Percentiles rank a stretch among this genome's conserved stretches.
phyloP scores from a whole-genome alignment of 306 rosid genomes.

The Inga oerstediana region DNA sequence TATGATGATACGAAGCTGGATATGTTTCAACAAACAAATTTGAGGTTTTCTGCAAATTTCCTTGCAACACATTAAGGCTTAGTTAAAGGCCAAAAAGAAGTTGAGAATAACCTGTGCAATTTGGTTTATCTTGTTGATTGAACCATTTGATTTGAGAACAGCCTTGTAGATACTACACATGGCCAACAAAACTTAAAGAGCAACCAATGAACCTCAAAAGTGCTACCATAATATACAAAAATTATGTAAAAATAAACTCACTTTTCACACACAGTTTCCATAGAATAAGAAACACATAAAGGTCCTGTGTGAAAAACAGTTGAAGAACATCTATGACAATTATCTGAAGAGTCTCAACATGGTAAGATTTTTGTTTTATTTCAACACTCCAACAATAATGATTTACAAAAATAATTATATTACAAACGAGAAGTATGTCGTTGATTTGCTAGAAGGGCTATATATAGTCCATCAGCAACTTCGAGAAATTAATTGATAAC shows the following conservation, averaged over 20 bases:
- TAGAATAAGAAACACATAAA: neutral
- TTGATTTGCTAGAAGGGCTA: slow-evolving; percentile 5
- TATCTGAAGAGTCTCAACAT: neutral
- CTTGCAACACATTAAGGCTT: slow-evolving; percentile 17
- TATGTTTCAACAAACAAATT: slow-evolving; percentile 40
- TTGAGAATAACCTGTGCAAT: slow-evolving; percentile 84
- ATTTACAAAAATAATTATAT: slow-evolving; percentile 8
- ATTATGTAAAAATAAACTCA: neutral
- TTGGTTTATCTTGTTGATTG: slow-evolving; percentile 86
- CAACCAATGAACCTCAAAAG: slow-evolving; percentile 21
- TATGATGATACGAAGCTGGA: slow-evolving; percentile 87
- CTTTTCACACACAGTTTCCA: neutral
- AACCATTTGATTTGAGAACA: slow-evolving; percentile 77
- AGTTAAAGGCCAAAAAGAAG: slow-evolving; percentile 30
- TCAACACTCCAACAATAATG: neutral
- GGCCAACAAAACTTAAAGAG: slow-evolving; percentile 33
- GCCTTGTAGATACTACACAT: slow-evolving; percentile 80
- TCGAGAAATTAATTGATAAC: neutral
- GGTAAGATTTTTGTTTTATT: neutral
- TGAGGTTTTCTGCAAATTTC: slow-evolving; percentile 34
- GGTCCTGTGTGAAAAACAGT: neutral
- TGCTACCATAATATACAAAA: slow-evolving; percentile 22
- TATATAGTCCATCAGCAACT: neutral
- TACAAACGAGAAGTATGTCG: neutral
- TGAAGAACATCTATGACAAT: too few species aligned